These are phyloP conservation scores for Pseudogymnoascus sp. DNA, from an alignment of 2,329 filamentous ascomycete species.

Conservation along the genomic window DNA sequence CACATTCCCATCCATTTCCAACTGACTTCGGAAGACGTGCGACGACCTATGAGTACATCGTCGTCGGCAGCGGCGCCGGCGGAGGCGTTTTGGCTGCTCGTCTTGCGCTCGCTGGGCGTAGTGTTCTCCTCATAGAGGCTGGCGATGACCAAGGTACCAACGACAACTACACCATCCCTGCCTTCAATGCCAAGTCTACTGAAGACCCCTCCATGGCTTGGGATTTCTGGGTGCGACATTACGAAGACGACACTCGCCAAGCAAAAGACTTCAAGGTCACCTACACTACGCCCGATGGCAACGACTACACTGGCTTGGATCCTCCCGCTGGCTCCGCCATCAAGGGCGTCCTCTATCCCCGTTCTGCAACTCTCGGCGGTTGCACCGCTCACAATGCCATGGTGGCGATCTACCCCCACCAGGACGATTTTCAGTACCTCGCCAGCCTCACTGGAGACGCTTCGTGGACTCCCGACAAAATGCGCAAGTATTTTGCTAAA, in stretches of 20 bases:
- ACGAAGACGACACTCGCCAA: conserved; percentile 13
- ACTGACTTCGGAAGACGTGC: not conserved
- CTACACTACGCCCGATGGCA: conserved; percentile 31
- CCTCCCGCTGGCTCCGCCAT: conserved; percentile 21
- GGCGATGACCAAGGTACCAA: conserved; percentile 42
- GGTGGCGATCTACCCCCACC: conserved; percentile 18
- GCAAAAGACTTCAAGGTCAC: conserved; percentile 18
- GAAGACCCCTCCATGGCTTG: conserved; percentile 41
- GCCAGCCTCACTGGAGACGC: conserved; percentile 20
- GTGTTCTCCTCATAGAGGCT: conserved; percentile 47
- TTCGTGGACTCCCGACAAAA: conserved; percentile 20
- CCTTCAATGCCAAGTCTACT: conserved; percentile 38
- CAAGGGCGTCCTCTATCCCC: conserved; percentile 26
- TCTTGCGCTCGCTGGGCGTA: conserved; percentile 44
- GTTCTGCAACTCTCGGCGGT: conserved; percentile 27
- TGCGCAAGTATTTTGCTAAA: conserved; percentile 19
- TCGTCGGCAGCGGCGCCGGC: conserved; percentile 46
- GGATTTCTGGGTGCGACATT: conserved; percentile 36
- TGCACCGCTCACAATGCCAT: conserved; percentile 24
- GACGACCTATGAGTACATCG: conserved; percentile 43
- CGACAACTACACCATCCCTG: conserved; percentile 40
- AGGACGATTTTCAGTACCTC: conserved; percentile 21
- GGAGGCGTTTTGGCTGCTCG: conserved; percentile 43
- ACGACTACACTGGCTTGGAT: conserved; percentile 20
- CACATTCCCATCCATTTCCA: no score